Conservation (phyloP, 2,329 filamentous ascomycete species). For the Pseudogymnoascus sp. region DNA sequence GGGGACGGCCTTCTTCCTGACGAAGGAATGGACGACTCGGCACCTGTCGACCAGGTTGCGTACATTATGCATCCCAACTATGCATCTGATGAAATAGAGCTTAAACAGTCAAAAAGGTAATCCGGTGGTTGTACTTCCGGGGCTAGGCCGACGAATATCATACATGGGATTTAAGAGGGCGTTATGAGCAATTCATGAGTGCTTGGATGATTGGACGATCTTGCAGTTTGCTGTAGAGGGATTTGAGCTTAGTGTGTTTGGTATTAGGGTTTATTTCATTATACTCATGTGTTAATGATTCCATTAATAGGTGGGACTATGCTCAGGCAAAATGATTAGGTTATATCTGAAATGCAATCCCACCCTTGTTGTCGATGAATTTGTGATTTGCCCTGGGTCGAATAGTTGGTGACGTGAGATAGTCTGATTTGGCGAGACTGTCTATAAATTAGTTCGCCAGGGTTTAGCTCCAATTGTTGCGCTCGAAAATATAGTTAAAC, state of each 20-base stretch:
- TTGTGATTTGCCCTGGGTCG: background rate
- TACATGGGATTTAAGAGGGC: background rate
- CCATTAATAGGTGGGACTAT: background rate
- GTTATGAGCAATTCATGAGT: background rate
- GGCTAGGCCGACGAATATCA: background rate
- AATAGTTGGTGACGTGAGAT: background rate
- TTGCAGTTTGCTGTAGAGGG: slow-evolving; percentile 3
- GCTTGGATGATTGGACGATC: background rate
- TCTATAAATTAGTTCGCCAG: background rate
- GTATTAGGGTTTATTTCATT: background rate
- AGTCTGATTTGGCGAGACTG: background rate
- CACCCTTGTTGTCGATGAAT: background rate
- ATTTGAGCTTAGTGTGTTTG: background rate
- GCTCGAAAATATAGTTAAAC: background rate
- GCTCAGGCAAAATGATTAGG: background rate
- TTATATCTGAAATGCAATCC: background rate
- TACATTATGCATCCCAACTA: slow-evolving; percentile 96
- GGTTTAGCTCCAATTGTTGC: background rate
- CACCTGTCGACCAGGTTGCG: slow-evolving; percentile 45
- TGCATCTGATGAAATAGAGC: slow-evolving; percentile 53
- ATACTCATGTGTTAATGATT: background rate
- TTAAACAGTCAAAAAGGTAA: slow-evolving; percentile 8
- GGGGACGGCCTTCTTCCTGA: slow-evolving; percentile 47
- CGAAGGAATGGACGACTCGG: slow-evolving; percentile 37
- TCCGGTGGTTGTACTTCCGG: background rate